These are phyloP conservation scores for Pichia sp. DNA, from an alignment of 1,139 yeast genomes.

Conservation along the genomic window DNA sequence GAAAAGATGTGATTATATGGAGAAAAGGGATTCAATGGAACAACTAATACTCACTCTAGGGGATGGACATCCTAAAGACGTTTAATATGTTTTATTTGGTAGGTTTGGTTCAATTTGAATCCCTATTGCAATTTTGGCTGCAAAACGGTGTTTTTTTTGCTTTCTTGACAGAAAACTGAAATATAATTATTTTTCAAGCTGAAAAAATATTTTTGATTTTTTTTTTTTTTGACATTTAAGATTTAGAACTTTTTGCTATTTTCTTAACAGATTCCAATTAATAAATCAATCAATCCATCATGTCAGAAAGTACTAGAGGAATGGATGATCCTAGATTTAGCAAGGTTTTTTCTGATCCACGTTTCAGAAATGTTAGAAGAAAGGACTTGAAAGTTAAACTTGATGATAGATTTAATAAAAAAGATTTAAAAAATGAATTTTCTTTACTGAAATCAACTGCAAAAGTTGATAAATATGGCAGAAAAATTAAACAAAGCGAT, in stretches of 20 bases:
- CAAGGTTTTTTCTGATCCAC: slow-evolving; percentile 78
- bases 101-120: neutral
- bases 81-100: neutral
- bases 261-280: neutral
- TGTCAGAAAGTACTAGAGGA: slow-evolving; percentile 1
- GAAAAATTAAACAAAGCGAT: slow-evolving; percentile 44
- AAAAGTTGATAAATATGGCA: slow-evolving; percentile 81
- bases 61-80: neutral
- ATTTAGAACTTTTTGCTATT: neutral
- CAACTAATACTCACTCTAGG: too few species aligned
- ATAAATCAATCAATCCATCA: neutral
- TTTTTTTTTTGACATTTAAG: neutral
- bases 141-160: neutral
- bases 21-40: neutral
- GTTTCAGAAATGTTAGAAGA: slow-evolving; percentile 70
- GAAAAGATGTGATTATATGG: neutral
- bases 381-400: slow-evolving; percentile 69
- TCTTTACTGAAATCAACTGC: slow-evolving; percentile 52
- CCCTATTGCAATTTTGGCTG: too few species aligned
- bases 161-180: too few species aligned
- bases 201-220: neutral
- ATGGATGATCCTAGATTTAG: slow-evolving; percentile 69
- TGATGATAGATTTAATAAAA: slow-evolving; percentile 78
- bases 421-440: slow-evolving; percentile 41
- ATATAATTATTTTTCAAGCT: neutral